Evolutionary conservation across 2,329 filamentous ascomycete species (phyloP).

Genomic region (Magnaporthales sp.): DNA sequence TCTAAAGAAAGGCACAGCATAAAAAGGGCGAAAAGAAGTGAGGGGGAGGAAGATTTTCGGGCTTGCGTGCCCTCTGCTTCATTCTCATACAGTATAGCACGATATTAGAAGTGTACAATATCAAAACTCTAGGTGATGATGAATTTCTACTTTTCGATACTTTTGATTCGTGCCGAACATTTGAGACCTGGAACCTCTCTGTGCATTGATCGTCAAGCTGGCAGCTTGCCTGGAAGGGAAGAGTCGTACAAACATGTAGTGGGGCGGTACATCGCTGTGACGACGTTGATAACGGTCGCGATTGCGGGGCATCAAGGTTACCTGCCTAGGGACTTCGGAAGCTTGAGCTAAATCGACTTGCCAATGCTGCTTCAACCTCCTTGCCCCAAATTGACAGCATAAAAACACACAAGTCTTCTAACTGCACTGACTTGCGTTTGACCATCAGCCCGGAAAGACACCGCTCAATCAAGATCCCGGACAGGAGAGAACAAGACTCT

Average conservation of each 20-base stretch:
- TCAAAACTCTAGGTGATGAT: background rate
- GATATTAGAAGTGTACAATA: slow-evolving; percentile 1
- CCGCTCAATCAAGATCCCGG: background rate
- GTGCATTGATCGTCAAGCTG: background rate
- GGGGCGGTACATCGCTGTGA: background rate
- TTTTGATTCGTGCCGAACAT: no score
- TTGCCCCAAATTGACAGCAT: background rate
- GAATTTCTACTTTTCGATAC: background rate
- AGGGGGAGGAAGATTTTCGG: background rate
- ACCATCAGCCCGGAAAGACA: background rate
- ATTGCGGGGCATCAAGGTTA: background rate
- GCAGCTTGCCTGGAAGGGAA: background rate
- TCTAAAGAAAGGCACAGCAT: background rate
- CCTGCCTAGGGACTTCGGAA: background rate
- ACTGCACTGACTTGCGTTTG: background rate
- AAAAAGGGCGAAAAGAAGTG: background rate
- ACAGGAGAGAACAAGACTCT: background rate
- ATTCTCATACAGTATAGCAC: slow-evolving; percentile 2
- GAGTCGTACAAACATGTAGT: background rate
- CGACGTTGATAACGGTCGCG: background rate
- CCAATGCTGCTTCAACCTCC: background rate
- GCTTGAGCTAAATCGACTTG: background rate
- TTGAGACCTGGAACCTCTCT: no score
- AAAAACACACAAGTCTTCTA: background rate
- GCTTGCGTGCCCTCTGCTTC: background rate